Evolutionary conservation across 495 filamentous ascomycete species (phyloP).

Genomic region (Aspergillus sclerotioniger): DNA sequence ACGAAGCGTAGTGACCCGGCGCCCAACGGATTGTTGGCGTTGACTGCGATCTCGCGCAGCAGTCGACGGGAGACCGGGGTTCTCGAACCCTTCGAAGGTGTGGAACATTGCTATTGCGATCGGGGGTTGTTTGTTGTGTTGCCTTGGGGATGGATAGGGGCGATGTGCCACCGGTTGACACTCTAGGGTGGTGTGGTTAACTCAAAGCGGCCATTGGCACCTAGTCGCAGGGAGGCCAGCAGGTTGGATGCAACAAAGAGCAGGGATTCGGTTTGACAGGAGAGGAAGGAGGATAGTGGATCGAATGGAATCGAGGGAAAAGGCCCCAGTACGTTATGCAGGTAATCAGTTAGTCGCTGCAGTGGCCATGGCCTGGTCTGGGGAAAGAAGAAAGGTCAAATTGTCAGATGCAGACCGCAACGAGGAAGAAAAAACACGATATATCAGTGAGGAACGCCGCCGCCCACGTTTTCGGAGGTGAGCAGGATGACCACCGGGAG

Average conservation of each 20-base stretch:
- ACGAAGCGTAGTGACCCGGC: constrained; percentile 40
- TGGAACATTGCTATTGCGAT: constrained; percentile 40
- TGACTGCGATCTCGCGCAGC: constrained; percentile 30
- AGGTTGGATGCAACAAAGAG: constrained; percentile 8
- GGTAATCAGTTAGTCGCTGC: constrained; percentile 4
- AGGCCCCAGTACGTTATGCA: neutral
- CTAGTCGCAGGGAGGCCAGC: constrained; percentile 3
- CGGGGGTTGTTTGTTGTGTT: neutral
- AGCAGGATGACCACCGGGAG: neutral
- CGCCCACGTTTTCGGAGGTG: neutral
- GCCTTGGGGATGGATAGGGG: neutral
- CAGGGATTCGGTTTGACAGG: constrained; percentile 6
- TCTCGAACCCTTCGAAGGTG: constrained; percentile 44
- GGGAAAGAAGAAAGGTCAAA: neutral
- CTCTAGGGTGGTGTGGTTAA: constrained; percentile 6
- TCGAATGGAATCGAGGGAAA: constrained; percentile 2
- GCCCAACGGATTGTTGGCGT: constrained; percentile 37
- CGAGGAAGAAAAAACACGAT: constrained; percentile 1
- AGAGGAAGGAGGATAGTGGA: neutral
- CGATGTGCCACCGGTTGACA: neutral
- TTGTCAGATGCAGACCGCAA: neutral
- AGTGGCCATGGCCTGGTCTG: constrained; percentile 7
- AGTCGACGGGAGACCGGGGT: constrained; percentile 27
- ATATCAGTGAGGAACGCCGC: neutral
- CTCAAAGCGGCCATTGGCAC: constrained; percentile 13